Base-by-base conservation (phyloP, 176 grass and related monocot species). In the Eragrostis nindensis region DNA sequence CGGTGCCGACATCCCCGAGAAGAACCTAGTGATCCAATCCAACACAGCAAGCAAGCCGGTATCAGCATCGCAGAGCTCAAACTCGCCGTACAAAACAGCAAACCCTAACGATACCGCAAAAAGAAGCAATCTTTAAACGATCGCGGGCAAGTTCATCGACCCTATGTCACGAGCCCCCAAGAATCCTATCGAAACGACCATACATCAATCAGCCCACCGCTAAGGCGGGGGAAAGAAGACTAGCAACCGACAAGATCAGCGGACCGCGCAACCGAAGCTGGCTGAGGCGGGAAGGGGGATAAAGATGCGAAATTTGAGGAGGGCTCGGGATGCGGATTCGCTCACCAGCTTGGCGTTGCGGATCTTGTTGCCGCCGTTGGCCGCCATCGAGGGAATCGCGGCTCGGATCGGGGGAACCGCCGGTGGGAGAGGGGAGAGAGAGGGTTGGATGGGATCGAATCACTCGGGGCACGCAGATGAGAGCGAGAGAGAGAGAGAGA, bases 1-100 rank as follows among this genome's bases (percentile, higher is more conserved):
- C 96, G 1, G 96, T 86, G 62, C 88, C 92, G 11, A 95, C 92
- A 79, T 99, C 96, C 49, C 96, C 92, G 18, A 99, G 90, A 88
- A 99, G 96, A 72, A 99, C 96, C 96, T 94, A 74, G 61, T 5
- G 13, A 75, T 15, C 62, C 12, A 27, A 81, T 66, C 54, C 25
- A 76, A 78, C 13, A 44, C 62, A 79, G 10, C 11, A 43, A 25
- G 19, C 5, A 69, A 62, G 19, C 53, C 40, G 50, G 41, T 38
- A 36, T 59, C 26, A 82, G 63, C 47, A 64, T 11, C 14, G 18
- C 13, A 63, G 40, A 40, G 8, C 70, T 67, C 6, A 68, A 45
- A 79, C n/a, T 72, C 39, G 13, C 62, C 76, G 76, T 11, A 49
- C 17, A 0, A 21, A 15, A 11, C 6, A 66, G 15, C 27, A 24